These are phyloP conservation scores for Dissophora ornata DNA, from an alignment of 192 early-diverging fungal species.

Conservation along the genomic window DNA sequence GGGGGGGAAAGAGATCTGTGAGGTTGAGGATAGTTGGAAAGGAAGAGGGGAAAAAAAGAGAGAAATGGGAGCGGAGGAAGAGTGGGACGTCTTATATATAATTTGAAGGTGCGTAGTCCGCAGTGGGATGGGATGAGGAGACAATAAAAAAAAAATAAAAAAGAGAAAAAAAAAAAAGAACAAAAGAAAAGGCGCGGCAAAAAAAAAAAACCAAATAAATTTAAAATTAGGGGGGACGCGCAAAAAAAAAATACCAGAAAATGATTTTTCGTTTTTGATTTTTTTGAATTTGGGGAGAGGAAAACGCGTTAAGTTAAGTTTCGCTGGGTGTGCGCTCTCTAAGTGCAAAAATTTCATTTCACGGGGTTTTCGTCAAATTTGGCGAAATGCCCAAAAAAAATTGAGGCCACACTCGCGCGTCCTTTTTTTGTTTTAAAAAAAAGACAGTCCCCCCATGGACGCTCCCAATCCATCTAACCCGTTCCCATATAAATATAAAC, in stretches of 20 bases:
- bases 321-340: neutral
- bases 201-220: conserved; percentile 6
- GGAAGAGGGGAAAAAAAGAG: neutral
- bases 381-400: no score
- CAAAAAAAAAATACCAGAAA: neutral
- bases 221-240: neutral
- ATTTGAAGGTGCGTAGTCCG: neutral
- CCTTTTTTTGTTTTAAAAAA: conserved; percentile 11
- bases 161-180: no score
- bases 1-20: conserved; percentile 6
- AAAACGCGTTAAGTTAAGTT: neutral
- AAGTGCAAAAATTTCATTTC: conserved; percentile 4
- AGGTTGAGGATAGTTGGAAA: no score
- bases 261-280: conserved; percentile 12
- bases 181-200: neutral
- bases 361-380: no score
- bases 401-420: no score
- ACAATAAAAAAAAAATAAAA: no score
- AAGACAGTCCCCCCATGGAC: no score
- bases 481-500: conserved; percentile 15
- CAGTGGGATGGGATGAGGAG: neutral
- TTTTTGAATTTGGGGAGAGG: no score
- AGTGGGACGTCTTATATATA: neutral
- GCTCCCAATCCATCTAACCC: neutral
- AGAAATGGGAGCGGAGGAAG: neutral